A percentile compares a stretch with the other conserved stretches of the same genome.
These are phyloP conservation scores for Symbiodinium natans DNA, from an alignment of 73 alveolate genomes.

Conservation along the genomic window DNA sequence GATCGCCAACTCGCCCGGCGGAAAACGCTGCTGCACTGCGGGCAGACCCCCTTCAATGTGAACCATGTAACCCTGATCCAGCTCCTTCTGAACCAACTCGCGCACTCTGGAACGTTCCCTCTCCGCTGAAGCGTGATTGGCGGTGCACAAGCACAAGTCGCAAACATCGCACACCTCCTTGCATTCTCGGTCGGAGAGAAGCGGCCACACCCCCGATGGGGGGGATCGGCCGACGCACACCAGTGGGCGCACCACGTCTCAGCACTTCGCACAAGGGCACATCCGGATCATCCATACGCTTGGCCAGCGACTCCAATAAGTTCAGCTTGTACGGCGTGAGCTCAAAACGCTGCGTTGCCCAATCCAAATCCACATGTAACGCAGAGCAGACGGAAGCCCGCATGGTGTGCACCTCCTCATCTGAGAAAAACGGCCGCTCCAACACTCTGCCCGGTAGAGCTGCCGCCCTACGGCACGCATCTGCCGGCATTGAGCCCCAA, in stretches of 20 bases:
- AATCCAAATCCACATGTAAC: neutral
- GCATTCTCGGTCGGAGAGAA: too few species aligned
- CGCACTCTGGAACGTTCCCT: neutral
- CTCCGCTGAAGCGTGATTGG: conserved; percentile 19
- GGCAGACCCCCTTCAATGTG: neutral
- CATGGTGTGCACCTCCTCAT: neutral
- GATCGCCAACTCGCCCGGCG: neutral
- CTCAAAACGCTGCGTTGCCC: conserved; percentile 4
- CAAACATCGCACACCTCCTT: neutral
- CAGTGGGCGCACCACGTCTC: conserved; percentile 18
- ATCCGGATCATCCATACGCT: neutral
- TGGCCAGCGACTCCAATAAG: neutral
- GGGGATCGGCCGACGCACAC: conserved; percentile 4
- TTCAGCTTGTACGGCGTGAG: conserved; percentile 22
- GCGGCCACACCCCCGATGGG: conserved; percentile 26
- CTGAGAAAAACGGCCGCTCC: neutral
- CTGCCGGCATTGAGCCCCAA: neutral
- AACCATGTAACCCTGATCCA: neutral
- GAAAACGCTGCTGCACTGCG: neutral
- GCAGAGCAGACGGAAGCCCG: neutral
- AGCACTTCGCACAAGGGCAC: neutral
- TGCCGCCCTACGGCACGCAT: neutral
- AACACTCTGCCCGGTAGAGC: neutral
- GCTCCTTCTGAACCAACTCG: neutral
- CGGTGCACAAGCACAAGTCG: neutral